Evolutionary conservation across 176 grass and related monocot species (phyloP).

Genomic region (Secale cereale): DNA sequence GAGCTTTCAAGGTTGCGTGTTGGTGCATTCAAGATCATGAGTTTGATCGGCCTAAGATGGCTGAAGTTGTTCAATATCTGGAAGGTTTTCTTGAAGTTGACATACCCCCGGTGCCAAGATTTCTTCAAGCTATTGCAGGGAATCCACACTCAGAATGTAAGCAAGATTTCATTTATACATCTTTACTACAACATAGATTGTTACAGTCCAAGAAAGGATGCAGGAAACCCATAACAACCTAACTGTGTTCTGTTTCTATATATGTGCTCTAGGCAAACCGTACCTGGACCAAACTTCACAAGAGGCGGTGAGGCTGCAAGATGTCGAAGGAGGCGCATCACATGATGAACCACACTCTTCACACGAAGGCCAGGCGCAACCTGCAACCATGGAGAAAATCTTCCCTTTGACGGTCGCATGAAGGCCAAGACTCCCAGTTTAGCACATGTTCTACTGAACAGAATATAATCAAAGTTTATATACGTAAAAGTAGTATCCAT

Average conservation of each 20-base stretch:
- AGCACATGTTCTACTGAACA: no score
- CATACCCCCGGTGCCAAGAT: constrained; percentile 21
- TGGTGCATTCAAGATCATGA: neutral
- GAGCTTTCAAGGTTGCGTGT: no score
- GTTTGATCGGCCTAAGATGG: constrained; percentile 10
- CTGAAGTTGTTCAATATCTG: constrained; percentile 8
- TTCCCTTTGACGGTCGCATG: no score
- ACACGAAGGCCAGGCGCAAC: no score
- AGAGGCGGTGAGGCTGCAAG: neutral
- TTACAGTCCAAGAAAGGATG: neutral
- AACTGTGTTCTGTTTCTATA: neutral
- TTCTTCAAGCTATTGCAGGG: neutral
- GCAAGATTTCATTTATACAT: neutral
- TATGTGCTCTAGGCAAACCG: neutral
- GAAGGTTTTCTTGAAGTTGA: neutral
- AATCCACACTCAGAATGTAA: neutral
- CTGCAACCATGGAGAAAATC: no score
- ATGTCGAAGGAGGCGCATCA: neutral
- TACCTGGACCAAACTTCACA: neutral
- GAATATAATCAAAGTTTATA: no score
- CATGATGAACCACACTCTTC: no score
- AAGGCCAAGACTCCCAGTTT: no score
- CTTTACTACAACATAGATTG: accelerated
- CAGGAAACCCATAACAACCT: neutral
- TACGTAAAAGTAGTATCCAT: no score